phyloP scores from a whole-genome alignment of 2,329 filamentous ascomycete species.

The Nigrograna mackinnonii region DNA sequence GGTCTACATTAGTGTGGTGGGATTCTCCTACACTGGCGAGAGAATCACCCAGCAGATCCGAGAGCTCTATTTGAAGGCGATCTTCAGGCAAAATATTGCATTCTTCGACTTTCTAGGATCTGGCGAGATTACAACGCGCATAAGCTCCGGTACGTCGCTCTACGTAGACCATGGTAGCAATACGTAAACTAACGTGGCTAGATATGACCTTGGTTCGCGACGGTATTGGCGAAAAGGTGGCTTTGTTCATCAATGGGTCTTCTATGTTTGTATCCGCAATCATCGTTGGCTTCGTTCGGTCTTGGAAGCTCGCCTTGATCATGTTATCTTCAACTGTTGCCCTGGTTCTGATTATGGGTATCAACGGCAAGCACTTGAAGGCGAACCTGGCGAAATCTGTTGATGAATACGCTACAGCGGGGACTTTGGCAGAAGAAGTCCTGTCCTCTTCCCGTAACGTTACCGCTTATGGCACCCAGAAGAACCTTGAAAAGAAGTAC shows the following conservation, averaged over 20 bases:
- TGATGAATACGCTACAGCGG: slow-evolving; percentile 79
- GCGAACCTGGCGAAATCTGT: slow-evolving; percentile 75
- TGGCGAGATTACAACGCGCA: slow-evolving; percentile 92
- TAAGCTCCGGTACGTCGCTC: slow-evolving; percentile 90
- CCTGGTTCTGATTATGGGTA: slow-evolving; percentile 76
- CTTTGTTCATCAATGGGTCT: slow-evolving; percentile 34
- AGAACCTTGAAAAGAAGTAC: slow-evolving; percentile 86
- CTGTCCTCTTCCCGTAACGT: slow-evolving; percentile 92
- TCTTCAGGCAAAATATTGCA: slow-evolving; percentile 46
- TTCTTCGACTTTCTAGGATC: slow-evolving; percentile 81
- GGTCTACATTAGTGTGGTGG: slow-evolving; percentile 73
- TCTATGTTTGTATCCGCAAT: slow-evolving; percentile 79
- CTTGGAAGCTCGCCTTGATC: slow-evolving; percentile 92
- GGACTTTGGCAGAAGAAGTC: slow-evolving; percentile 90
- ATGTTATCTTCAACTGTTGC: slow-evolving; percentile 79
- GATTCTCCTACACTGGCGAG: slow-evolving; percentile 74
- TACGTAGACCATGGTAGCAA: no score
- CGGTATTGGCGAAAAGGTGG: slow-evolving; percentile 63
- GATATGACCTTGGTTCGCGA: slow-evolving; percentile 92
- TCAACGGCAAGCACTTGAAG: slow-evolving; percentile 73
- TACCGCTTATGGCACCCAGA: slow-evolving; percentile 89
- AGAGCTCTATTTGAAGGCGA: slow-evolving; percentile 67
- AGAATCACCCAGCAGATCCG: slow-evolving; percentile 50
- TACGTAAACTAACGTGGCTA: no score
- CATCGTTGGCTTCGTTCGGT: slow-evolving; percentile 87